A percentile compares a stretch with the other conserved stretches of the same genome.
Conservation (phyloP, 2,329 filamentous ascomycete species). For the Didymella pinodella region DNA sequence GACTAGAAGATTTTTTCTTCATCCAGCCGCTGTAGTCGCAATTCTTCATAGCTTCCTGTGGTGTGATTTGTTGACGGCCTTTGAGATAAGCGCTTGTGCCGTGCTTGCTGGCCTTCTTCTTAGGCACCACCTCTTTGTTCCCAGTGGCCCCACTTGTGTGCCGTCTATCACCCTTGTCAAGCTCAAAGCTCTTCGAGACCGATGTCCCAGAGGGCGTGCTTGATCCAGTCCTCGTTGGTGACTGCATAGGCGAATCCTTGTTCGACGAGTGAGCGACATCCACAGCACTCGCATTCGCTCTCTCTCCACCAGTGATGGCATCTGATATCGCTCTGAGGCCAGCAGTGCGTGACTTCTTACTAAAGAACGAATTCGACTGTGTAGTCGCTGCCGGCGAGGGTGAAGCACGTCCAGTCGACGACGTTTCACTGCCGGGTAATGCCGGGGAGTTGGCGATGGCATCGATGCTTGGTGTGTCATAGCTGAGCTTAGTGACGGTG, state of each 20-base stretch:
- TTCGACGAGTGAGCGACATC: constrained; percentile 53
- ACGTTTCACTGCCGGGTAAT: constrained; percentile 57
- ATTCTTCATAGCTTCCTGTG: constrained; percentile 81
- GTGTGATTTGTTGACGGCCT: constrained; percentile 81
- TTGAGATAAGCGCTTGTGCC: constrained; percentile 92
- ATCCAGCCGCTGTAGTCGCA: constrained; percentile 99
- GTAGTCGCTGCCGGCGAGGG: constrained; percentile 50
- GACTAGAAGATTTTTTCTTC: constrained; percentile 96
- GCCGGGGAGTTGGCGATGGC: constrained; percentile 53
- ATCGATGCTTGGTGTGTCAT: constrained; percentile 57
- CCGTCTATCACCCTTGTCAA: constrained; percentile 71
- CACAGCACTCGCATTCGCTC: constrained; percentile 56
- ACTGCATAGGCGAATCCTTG: constrained; percentile 64
- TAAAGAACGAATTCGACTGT: constrained; percentile 50
- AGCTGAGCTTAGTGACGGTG: constrained; percentile 65
- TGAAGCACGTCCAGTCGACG: constrained; percentile 57
- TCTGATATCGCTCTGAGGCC: constrained; percentile 90
- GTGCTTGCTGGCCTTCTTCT: constrained; percentile 77
- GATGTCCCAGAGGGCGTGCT: constrained; percentile 66
- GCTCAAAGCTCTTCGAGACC: constrained; percentile 75
- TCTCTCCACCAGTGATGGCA: constrained; percentile 64
- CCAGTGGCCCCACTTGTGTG: constrained; percentile 55
- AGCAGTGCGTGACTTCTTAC: constrained; percentile 59
- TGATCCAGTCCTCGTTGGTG: constrained; percentile 79
- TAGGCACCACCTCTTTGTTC: constrained; percentile 43